phyloP scores from a whole-genome alignment of 2,329 filamentous ascomycete genomes.

The Myrmaecium sp. region DNA sequence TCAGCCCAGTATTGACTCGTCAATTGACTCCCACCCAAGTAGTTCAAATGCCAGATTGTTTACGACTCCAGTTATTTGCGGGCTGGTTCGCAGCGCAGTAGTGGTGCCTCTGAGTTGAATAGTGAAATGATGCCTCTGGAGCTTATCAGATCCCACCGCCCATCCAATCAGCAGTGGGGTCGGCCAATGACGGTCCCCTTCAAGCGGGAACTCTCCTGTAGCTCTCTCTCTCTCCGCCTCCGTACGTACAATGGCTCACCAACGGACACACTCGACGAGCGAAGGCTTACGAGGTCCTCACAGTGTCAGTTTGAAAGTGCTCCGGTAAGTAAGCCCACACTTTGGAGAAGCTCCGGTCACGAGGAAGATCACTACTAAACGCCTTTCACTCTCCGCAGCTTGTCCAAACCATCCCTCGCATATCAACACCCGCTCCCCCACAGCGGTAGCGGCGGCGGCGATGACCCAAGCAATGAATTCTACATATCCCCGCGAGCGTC shows the following conservation, averaged over 20 bases:
- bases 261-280: conserved; percentile 20
- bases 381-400: conserved; percentile 41
- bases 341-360: neutral
- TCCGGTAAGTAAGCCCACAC: conserved; percentile 52
- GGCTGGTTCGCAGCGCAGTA: too few species aligned
- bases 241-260: conserved; percentile 17
- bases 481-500: conserved; percentile 46
- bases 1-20: too few species aligned
- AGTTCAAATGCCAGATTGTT: too few species aligned
- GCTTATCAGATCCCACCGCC: too few species aligned
- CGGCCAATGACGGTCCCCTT: too few species aligned
- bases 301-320: conserved; percentile 63
- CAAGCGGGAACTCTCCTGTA: too few species aligned
- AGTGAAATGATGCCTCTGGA: too few species aligned
- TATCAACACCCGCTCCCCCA: conserved; percentile 46
- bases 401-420: conserved; percentile 67
- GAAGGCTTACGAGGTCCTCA: conserved; percentile 42
- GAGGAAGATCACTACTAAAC: neutral
- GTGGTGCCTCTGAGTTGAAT: too few species aligned
- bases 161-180: too few species aligned
- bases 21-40: too few species aligned
- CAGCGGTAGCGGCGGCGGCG: conserved; percentile 12
- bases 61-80: too few species aligned
- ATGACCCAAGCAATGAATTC: conserved; percentile 27
- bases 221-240: too few species aligned